Evolutionary conservation across 1,284 basidiomycete genomes (phyloP).

Genomic region (Ceratobasidium sp.): DNA sequence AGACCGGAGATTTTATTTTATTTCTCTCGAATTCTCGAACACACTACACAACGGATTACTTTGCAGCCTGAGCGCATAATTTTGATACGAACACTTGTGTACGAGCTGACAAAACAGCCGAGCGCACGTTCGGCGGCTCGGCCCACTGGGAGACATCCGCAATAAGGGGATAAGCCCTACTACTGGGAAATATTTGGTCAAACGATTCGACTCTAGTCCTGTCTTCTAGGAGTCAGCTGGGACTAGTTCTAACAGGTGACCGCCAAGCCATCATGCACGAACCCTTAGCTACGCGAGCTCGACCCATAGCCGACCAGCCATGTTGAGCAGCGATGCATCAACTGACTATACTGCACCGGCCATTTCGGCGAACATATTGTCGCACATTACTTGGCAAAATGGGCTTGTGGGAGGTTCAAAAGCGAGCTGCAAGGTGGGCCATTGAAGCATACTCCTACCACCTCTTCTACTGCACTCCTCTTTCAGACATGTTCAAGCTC

Average conservation of each 20-base stretch:
- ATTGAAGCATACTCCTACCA: background rate
- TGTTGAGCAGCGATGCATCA: background rate
- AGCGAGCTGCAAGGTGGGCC: background rate
- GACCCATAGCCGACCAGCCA: background rate
- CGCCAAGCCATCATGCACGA: no score
- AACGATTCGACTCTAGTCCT: background rate
- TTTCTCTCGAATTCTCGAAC: background rate
- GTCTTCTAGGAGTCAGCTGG: background rate
- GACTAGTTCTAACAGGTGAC: background rate
- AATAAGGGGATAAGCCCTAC: background rate
- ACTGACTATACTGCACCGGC: background rate
- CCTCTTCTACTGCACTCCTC: background rate
- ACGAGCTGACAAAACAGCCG: background rate
- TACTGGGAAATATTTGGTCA: no score
- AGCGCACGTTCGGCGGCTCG: background rate
- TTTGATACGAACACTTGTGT: background rate
- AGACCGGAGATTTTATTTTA: background rate
- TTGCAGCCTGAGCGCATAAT: background rate
- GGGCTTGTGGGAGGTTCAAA: background rate
- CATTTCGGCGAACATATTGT: background rate
- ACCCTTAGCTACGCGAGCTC: background rate
- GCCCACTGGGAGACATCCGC: background rate
- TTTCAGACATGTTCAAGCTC: conserved; percentile 27
- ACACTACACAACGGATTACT: background rate
- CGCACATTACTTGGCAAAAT: background rate